Percentiles rank a stretch among this genome's conserved stretches.
These are phyloP conservation scores for Pyricularia sp. DNA, from an alignment of 2,329 filamentous ascomycete genomes.

Conservation along the genomic window DNA sequence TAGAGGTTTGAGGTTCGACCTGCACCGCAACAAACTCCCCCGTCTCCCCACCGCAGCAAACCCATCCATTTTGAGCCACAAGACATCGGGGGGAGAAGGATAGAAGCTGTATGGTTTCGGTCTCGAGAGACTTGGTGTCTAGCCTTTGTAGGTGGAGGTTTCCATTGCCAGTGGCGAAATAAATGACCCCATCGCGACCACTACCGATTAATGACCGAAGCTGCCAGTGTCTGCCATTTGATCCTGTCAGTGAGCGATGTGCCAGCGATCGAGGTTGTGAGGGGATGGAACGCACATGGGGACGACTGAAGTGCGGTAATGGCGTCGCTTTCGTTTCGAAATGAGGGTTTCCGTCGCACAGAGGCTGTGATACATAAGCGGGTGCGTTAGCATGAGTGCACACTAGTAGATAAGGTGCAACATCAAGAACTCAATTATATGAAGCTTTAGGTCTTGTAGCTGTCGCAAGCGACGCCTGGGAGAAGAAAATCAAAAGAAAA, in stretches of 20 bases:
- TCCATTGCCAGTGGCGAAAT: constrained; percentile 67
- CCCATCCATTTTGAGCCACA: constrained; percentile 73
- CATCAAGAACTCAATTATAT: neutral
- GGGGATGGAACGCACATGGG: constrained; percentile 39
- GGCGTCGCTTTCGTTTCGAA: constrained; percentile 45
- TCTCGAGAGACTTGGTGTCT: constrained; percentile 55
- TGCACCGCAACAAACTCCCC: constrained; percentile 78
- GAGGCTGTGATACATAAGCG: constrained; percentile 30
- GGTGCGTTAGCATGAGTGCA: neutral
- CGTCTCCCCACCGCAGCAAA: constrained; percentile 79
- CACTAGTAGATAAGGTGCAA: neutral
- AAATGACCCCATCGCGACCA: constrained; percentile 62
- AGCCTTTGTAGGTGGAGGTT: constrained; percentile 53
- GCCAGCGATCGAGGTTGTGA: neutral
- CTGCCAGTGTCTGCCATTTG: constrained; percentile 58
- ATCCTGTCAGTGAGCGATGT: constrained; percentile 5
- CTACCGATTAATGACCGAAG: constrained; percentile 82
- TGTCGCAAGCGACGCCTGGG: neutral
- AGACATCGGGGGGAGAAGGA: constrained; percentile 72
- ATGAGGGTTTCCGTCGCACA: constrained; percentile 55
- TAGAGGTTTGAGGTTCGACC: constrained; percentile 29
- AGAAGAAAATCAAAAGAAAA: neutral
- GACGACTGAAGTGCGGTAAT: constrained; percentile 53
- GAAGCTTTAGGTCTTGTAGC: neutral
- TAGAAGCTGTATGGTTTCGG: constrained; percentile 58